Conservation (phyloP, 2,329 filamentous ascomycete species). For the Calonectria pteridis region DNA sequence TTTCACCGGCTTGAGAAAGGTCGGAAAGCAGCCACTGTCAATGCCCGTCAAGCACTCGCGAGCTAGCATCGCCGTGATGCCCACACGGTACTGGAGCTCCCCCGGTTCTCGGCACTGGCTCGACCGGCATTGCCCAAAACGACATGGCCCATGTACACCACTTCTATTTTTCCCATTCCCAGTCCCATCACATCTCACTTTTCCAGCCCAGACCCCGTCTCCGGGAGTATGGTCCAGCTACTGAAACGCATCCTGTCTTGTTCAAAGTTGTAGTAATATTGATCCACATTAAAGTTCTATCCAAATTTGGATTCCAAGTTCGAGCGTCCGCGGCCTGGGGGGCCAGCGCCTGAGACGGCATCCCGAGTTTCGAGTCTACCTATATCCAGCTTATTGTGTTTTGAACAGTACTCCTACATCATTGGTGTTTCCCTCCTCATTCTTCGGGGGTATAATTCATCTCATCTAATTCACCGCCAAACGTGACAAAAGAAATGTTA, state of each 20-base stretch:
- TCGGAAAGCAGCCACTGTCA: conserved; percentile 12
- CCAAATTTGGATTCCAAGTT: conserved; percentile 17
- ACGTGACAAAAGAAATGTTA: conserved; percentile 44
- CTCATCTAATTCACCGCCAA: conserved; percentile 47
- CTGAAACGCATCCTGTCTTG: not conserved
- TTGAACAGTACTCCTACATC: conserved; percentile 36
- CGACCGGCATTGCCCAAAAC: not conserved
- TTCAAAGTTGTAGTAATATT: not conserved
- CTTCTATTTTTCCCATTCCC: not conserved
- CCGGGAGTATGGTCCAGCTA: not conserved
- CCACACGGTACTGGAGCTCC: conserved; percentile 24
- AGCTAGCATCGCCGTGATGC: conserved; percentile 21
- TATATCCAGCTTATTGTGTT: conserved; percentile 38
- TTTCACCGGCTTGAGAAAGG: conserved; percentile 33
- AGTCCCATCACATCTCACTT: not conserved
- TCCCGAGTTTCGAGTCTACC: conserved; percentile 32
- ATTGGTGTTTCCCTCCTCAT: conserved; percentile 40
- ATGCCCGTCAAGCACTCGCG: conserved; percentile 1
- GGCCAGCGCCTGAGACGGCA: conserved; percentile 12
- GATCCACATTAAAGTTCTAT: conserved; percentile 23
- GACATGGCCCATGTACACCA: not conserved
- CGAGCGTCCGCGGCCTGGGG: conserved; percentile 10
- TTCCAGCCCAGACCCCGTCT: not conserved
- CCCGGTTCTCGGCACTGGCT: not conserved
- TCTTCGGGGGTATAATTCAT: conserved; percentile 47